phyloP scores from a whole-genome alignment of 2,329 filamentous ascomycete genomes.

The Thelonectria blattea region DNA sequence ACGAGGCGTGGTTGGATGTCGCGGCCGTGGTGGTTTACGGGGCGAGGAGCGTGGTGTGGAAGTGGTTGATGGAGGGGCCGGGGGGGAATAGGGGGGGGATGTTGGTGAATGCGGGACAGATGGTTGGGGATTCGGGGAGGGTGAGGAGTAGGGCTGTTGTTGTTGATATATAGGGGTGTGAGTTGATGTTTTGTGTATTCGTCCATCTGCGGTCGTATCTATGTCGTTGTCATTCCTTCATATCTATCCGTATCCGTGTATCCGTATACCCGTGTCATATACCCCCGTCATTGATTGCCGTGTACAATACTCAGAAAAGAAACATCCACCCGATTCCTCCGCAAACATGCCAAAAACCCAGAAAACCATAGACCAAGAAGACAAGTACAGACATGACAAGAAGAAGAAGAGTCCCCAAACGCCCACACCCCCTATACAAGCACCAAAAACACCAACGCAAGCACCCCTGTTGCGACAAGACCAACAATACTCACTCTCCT shows the following conservation, averaged over 20 bases:
- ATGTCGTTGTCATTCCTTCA: neutral
- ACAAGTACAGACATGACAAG: neutral
- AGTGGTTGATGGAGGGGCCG: slow-evolving; percentile 62
- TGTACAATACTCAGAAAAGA: neutral
- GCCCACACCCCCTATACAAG: slow-evolving; percentile 13
- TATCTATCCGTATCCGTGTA: slow-evolving; percentile 2
- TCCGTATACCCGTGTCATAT: neutral
- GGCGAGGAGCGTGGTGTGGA: slow-evolving; percentile 56
- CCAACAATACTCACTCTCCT: slow-evolving; percentile 20
- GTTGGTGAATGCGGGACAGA: slow-evolving; percentile 64
- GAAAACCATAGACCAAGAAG: neutral
- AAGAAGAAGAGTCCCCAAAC: neutral
- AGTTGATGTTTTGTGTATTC: too few relatives aligned
- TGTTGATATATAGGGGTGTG: slow-evolving; percentile 40
- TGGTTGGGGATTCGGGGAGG: slow-evolving; percentile 59
- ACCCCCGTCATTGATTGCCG: neutral
- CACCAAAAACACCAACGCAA: slow-evolving; percentile 18
- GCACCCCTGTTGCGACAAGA: slow-evolving; percentile 19
- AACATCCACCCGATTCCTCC: neutral
- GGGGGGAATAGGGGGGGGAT: slow-evolving; percentile 56
- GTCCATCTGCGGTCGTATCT: neutral
- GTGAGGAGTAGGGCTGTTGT: slow-evolving; percentile 50
- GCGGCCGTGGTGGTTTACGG: slow-evolving; percentile 53
- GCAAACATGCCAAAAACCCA: neutral
- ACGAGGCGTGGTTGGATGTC: slow-evolving; percentile 54